Evolutionary conservation across 2,329 filamentous ascomycete genomes (phyloP), one percentile per base, ranked within the genome.

Genomic region (Verticillium alfalfae): DNA sequence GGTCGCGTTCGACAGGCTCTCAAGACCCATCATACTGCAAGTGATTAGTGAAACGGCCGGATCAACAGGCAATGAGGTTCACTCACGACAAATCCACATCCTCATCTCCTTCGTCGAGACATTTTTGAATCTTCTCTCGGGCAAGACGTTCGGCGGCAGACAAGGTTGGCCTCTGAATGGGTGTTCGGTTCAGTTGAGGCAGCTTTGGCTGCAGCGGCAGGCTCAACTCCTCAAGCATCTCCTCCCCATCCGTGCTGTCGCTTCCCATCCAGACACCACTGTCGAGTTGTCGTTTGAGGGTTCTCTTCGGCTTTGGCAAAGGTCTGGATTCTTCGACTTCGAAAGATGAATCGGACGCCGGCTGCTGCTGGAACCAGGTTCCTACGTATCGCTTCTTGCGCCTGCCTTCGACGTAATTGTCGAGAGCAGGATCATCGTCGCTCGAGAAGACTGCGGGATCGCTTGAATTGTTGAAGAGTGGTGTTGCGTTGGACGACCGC

Each of bases 391-490:
- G 81, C 76, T 90, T 91, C 63, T 83, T 81, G 65, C 81, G 79
- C 34, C 80, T 77, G 1, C 79, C 80, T 57, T 82, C 76, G 31
- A 79, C 76, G 68, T 90, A 90, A 67, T 88, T 88, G 63, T 90
- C 87, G 57, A 88, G 72, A 1, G 84, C 83, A 2, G 86, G 86
- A 62, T 90, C 88, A 68, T 91, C 88, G 63, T 92, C 89, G 70
- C 86, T 88, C 4, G 88, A 91, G 73, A 92, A 92, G 34, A 91
- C 72, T 57, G 86, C 82, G 3, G 88, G 88, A 68, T 92, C 89
- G 69, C 89, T 91, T 22, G 88, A 91, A 70, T 87, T 86, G 70
- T 80, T 79, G 65, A 83, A 76, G 41, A 77, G 69, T 2, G 69
- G 63, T 5, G 72, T 67, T 60, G 71, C 69, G 62, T 71, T 68